These are phyloP conservation scores for Zasmidium angulare DNA, from an alignment of 2,329 filamentous ascomycete genomes.

Conservation along the genomic window DNA sequence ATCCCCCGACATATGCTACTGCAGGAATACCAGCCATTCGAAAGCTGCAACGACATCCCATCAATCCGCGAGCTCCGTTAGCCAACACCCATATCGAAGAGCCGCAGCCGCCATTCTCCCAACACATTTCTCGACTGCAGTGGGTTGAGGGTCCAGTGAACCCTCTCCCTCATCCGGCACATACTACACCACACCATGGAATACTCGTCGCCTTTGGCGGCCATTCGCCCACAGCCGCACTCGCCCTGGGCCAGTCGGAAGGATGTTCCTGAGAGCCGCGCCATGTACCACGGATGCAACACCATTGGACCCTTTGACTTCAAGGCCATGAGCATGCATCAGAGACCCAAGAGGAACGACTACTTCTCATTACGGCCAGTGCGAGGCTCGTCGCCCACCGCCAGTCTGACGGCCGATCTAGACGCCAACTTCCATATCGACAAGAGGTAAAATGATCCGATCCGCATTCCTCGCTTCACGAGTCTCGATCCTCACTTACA, in stretches of 20 bases:
- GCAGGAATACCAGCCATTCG: not conserved
- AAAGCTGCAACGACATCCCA: not conserved
- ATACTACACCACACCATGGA: conserved; percentile 63
- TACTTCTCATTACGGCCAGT: conserved; percentile 76
- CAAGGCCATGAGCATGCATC: conserved; percentile 70
- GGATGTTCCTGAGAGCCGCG: conserved; percentile 55
- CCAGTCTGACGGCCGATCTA: conserved; percentile 87
- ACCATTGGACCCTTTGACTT: conserved; percentile 71
- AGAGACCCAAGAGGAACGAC: conserved; percentile 67
- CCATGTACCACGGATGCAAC: conserved; percentile 53
- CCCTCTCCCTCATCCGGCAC: conserved; percentile 7
- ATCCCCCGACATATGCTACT: not conserved
- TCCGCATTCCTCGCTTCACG: conserved; percentile 39
- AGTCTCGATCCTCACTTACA: conserved; percentile 39
- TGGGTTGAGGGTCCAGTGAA: not conserved
- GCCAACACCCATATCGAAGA: conserved; percentile 7
- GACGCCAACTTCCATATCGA: conserved; percentile 97
- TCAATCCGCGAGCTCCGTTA: conserved; percentile 1
- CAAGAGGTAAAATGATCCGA: conserved; percentile 67
- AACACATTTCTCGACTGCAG: not conserved
- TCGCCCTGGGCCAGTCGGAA: conserved; percentile 61
- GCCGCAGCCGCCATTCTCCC: conserved; percentile 1
- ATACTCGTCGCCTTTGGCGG: conserved; percentile 88
- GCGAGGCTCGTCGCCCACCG: conserved; percentile 85
- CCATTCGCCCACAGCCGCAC: conserved; percentile 75